A percentile compares a stretch with the other conserved stretches of the same genome.
phyloP scores from a whole-genome alignment of 2,329 filamentous ascomycete species.

The Juglanconis sp. region DNA sequence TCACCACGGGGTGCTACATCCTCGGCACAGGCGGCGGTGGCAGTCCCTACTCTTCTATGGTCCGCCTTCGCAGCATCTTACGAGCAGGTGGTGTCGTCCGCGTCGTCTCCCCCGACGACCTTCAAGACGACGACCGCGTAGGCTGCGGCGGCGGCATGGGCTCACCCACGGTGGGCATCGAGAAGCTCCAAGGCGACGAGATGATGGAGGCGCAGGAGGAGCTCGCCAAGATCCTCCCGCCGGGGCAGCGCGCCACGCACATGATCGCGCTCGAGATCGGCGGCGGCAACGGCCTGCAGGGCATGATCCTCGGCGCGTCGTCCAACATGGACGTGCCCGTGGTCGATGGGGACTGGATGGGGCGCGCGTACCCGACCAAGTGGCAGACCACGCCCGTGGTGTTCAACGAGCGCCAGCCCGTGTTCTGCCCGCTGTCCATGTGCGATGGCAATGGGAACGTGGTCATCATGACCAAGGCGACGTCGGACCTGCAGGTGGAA shows the following conservation, averaged over 20 bases:
- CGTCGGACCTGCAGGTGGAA: slow-evolving; percentile 46
- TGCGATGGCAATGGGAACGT: slow-evolving; percentile 52
- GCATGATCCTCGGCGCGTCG: slow-evolving; percentile 53
- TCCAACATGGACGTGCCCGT: slow-evolving; percentile 48
- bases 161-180: slow-evolving; percentile 58
- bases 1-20: slow-evolving; percentile 58
- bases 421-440: slow-evolving; percentile 45
- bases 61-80: slow-evolving; percentile 50
- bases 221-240: slow-evolving; percentile 46
- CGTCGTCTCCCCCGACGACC: slow-evolving; percentile 48
- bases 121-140: slow-evolving; percentile 49
- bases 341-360: slow-evolving; percentile 49
- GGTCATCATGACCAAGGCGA: slow-evolving; percentile 45
- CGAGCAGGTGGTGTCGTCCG: slow-evolving; percentile 47
- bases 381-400: slow-evolving; percentile 55
- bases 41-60: slow-evolving; percentile 48
- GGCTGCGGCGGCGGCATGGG: slow-evolving; percentile 57
- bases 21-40: slow-evolving; percentile 61
- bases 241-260: slow-evolving; percentile 44
- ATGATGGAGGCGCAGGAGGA: slow-evolving; percentile 48
- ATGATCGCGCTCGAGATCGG: slow-evolving; percentile 65
- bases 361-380: slow-evolving; percentile 51
- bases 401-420: slow-evolving; percentile 44
- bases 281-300: slow-evolving; percentile 61
- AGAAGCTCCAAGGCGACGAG: slow-evolving; percentile 58